Evolutionary conservation across 2,329 filamentous ascomycete species (phyloP), one percentile per base, ranked within the genome.

Genomic region (Hymenoscyphus infarciens): DNA sequence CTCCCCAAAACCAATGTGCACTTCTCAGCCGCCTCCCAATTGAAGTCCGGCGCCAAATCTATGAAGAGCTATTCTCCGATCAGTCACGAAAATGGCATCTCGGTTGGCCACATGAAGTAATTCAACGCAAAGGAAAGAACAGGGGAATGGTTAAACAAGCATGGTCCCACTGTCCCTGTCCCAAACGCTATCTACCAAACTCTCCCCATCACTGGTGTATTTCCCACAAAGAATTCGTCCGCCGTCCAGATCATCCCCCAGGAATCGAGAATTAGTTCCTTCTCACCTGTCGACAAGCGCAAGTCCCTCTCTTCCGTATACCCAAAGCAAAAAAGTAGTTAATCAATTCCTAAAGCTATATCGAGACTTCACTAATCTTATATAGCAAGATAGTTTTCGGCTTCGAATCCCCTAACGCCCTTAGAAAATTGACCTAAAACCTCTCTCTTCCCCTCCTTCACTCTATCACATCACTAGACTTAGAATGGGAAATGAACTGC

Each of bases 241-340:
- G 11, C 15, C 3, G 15, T 16, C 27, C 16, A 35, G 16, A 15
- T 6, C 4, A 35, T 19, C 38, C 33, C 13, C 16, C 54, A 8
- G 25, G 54, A 56, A 19, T 56, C 27, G 54, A 56, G 11, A 19
- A 11, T 1, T 27, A 31, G 5, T 38, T 56, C 19, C 54, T 56
- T 16, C 38, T 35, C n/a, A 56, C 29, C 29, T 35, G 54, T 56
- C 54, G 54, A 8, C 27, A 56, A 56, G 54, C 54, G 25, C 38
- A 56, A 19, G 54, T 56, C 22, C 19, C 19, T 10, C 42, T 22
- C n/a, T 49, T 49, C 42, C 42, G 8, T 22, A 8, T 19, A 49
- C 10, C n/a, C 42, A 49, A 11, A 49, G 10, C 19, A 49, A 19
- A 5, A 22, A 25, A 3, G 11, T 13, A 22, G 25, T 8, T 13